Percentiles rank a stretch among this genome's conserved stretches.
These are phyloP conservation scores for Coleophoma eucalyptorum DNA, from an alignment of 2,329 filamentous ascomycete species.

Conservation along the genomic window DNA sequence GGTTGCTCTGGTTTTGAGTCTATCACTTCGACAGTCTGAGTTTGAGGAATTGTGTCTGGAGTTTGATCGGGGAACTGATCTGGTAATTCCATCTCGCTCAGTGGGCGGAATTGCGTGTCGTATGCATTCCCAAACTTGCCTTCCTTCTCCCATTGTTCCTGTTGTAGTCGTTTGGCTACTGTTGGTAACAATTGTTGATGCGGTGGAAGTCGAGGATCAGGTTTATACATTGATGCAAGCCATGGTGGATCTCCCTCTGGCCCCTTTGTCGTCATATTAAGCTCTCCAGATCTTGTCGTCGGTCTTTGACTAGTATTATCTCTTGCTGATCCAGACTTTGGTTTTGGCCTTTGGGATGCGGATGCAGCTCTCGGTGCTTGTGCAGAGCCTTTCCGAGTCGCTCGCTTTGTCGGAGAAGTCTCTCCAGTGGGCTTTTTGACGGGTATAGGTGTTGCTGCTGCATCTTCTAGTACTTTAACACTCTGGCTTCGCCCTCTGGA, in stretches of 20 bases:
- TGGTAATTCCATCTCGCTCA: constrained; percentile 62
- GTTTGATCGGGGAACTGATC: constrained; percentile 8
- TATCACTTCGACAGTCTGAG: background rate
- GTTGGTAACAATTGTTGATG: constrained; percentile 96
- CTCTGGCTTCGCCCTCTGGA: constrained; percentile 69
- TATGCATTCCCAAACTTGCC: constrained; percentile 83
- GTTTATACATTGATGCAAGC: constrained; percentile 92
- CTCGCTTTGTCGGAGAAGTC: constrained; percentile 49
- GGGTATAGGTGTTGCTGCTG: constrained; percentile 37
- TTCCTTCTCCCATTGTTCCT: constrained; percentile 93
- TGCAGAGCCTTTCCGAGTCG: constrained; percentile 14
- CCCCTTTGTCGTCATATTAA: constrained; percentile 46
- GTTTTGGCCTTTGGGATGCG: constrained; percentile 46
- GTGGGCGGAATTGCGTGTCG: constrained; percentile 80
- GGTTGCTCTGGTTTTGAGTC: constrained; percentile 26
- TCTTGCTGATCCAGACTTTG: constrained; percentile 52
- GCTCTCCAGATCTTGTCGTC: constrained; percentile 57
- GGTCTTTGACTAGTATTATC: constrained; percentile 50
- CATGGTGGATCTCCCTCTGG: constrained; percentile 95
- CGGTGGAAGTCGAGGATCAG: constrained; percentile 87
- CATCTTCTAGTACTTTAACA: constrained; percentile 51
- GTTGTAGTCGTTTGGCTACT: constrained; percentile 83
- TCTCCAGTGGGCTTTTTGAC: constrained; percentile 32
- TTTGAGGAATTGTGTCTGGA: constrained; percentile 10
- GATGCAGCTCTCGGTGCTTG: constrained; percentile 26